These are phyloP conservation scores for Calonectria pauciramosa DNA, from an alignment of 2,329 filamentous ascomycete genomes.

Conservation along the genomic window DNA sequence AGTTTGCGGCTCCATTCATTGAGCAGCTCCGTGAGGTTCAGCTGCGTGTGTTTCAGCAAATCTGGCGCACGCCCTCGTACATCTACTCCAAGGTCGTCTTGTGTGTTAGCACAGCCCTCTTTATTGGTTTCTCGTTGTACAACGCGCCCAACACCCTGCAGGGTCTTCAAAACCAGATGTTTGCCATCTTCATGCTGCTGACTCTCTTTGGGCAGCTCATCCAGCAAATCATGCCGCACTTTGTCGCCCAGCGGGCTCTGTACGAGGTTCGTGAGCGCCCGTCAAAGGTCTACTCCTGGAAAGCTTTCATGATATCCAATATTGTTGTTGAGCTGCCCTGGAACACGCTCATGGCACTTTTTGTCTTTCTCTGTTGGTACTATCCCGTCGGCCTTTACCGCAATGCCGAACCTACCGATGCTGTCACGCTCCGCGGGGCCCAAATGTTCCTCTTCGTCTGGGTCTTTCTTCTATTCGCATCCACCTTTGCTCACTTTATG, in stretches of 20 bases:
- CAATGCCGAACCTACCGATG: not conserved
- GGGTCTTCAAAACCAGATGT: conserved; percentile 82
- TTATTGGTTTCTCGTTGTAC: not conserved
- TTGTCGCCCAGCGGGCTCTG: not conserved
- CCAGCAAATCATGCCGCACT: not conserved
- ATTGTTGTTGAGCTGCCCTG: not conserved
- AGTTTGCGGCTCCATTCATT: conserved; percentile 68
- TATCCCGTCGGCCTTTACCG: not conserved
- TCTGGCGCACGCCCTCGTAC: conserved; percentile 90
- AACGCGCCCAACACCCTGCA: not conserved
- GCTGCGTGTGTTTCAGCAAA: conserved; percentile 83
- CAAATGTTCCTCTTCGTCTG: conserved; percentile 1
- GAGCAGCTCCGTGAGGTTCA: conserved; percentile 76
- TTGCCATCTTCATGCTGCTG: conserved; percentile 1
- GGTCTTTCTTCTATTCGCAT: not conserved
- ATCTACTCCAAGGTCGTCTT: conserved; percentile 82
- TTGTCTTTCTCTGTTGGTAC: not conserved
- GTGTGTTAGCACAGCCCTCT: conserved; percentile 33
- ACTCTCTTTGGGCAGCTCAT: not conserved
- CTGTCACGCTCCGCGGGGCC: not conserved
- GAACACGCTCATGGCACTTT: not conserved
- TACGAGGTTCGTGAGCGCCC: conserved; percentile 2
- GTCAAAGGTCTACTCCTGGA: not conserved
- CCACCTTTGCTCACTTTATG: not conserved
- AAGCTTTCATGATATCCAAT: not conserved